These are phyloP conservation scores for Fusarium duplospermum DNA, from an alignment of 2,329 filamentous ascomycete species.

Conservation along the genomic window DNA sequence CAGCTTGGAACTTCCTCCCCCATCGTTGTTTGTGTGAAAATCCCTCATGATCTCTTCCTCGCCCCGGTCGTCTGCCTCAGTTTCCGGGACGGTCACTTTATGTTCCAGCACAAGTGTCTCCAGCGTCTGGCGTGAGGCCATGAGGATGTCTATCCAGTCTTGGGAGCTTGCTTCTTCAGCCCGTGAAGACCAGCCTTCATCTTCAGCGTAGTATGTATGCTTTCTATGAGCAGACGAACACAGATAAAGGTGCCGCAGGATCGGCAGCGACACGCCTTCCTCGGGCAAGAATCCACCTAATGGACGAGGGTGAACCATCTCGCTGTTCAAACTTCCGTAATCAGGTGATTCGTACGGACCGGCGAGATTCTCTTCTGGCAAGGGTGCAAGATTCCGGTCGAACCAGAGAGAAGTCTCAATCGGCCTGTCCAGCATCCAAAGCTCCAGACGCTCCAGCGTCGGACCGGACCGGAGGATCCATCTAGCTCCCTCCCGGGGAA, in stretches of 20 bases:
- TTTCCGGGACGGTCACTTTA: neutral
- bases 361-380: constrained; percentile 3
- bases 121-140: neutral
- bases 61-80: neutral
- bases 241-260: neutral
- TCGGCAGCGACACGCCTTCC: neutral
- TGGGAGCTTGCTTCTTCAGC: neutral
- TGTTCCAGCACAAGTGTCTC: neutral
- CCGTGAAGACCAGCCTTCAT: neutral
- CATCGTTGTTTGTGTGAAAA: neutral
- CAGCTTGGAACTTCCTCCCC: neutral
- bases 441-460: constrained; percentile 22
- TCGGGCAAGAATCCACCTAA: neutral
- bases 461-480: constrained; percentile 12
- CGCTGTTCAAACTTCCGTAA: neutral
- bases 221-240: neutral
- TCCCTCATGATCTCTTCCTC: neutral
- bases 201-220: neutral
- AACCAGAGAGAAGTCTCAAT: neutral
- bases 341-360: neutral
- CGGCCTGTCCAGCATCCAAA: constrained; percentile 25
- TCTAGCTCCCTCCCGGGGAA: constrained; percentile 10
- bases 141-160: neutral
- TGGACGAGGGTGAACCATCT: neutral
- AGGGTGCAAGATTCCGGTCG: neutral